A percentile compares a stretch with the other conserved stretches of the same genome.
Conservation (phyloP, 2,329 filamentous ascomycete species). For the Curvularia lunata region DNA sequence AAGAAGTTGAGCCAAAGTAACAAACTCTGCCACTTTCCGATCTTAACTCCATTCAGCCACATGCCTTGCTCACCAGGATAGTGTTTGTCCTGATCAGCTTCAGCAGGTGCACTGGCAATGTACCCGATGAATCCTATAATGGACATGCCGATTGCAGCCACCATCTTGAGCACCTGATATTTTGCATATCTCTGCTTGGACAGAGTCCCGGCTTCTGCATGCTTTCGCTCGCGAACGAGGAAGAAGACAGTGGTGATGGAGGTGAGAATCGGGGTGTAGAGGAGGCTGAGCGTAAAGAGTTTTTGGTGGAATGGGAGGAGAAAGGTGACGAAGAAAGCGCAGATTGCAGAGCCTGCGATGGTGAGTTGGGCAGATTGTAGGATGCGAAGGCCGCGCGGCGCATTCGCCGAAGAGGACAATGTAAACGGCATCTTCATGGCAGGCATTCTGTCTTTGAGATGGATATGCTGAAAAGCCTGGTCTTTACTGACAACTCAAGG, state of each 20-base stretch:
- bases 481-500: not conserved
- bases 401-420: slow-evolving; percentile 9
- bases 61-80: slow-evolving; percentile 18
- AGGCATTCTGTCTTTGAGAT: not conserved
- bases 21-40: slow-evolving; percentile 27
- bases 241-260: slow-evolving; percentile 30
- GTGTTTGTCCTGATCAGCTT: slow-evolving; percentile 6
- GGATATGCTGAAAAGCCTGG: not conserved
- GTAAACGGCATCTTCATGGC: slow-evolving; percentile 16
- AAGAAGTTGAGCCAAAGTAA: slow-evolving; percentile 33
- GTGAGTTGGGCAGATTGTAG: slow-evolving; percentile 28
- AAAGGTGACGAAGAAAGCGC: slow-evolving; percentile 27
- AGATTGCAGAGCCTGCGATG: slow-evolving; percentile 20
- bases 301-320: slow-evolving; percentile 29
- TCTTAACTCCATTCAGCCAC: slow-evolving; percentile 28
- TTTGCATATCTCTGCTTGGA: slow-evolving; percentile 32
- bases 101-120: slow-evolving; percentile 9
- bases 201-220: slow-evolving; percentile 23
- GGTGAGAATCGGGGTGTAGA: slow-evolving; percentile 29
- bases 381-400: slow-evolving; percentile 27
- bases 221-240: slow-evolving; percentile 27
- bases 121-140: slow-evolving; percentile 28
- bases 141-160: slow-evolving; percentile 24
- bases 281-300: slow-evolving; percentile 33
- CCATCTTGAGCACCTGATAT: slow-evolving; percentile 34